These are phyloP conservation scores for Capsicum pubescens DNA, from an alignment of 257 asterid species.

Conservation along the genomic window DNA sequence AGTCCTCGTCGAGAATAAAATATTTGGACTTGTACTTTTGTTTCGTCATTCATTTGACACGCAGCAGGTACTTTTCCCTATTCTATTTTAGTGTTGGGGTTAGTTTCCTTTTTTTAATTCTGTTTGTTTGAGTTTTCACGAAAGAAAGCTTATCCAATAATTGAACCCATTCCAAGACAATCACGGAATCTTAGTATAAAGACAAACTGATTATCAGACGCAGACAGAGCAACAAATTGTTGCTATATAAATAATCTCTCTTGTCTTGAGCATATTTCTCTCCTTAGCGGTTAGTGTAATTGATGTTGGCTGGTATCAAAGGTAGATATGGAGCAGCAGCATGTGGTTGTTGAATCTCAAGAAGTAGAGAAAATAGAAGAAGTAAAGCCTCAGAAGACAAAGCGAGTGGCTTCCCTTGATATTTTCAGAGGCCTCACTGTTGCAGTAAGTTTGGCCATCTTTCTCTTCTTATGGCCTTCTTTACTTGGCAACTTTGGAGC, in stretches of 20 bases:
- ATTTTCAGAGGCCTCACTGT: slow-evolving; percentile 83
- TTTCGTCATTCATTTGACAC: background rate
- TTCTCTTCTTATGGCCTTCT: background rate
- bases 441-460: slow-evolving; percentile 45
- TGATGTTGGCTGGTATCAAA: slow-evolving; percentile 52
- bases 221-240: background rate
- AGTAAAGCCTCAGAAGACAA: slow-evolving; percentile 35
- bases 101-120: background rate
- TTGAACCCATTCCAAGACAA: background rate
- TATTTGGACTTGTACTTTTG: background rate
- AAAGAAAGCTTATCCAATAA: background rate
- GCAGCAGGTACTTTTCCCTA: background rate
- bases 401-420: slow-evolving; percentile 77
- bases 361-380: slow-evolving; percentile 30
- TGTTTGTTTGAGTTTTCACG: background rate
- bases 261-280: background rate
- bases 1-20: background rate
- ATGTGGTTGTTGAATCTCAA: slow-evolving; percentile 44
- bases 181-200: background rate
- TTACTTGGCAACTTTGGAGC: too few species aligned
- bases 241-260: background rate
- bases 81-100: background rate
- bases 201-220: background rate
- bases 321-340: slow-evolving; percentile 42
- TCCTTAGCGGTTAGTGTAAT: slow-evolving; percentile 3